Base-by-base conservation (phyloP, 2,329 filamentous ascomycete genomes). In the Penicillium sp. region DNA sequence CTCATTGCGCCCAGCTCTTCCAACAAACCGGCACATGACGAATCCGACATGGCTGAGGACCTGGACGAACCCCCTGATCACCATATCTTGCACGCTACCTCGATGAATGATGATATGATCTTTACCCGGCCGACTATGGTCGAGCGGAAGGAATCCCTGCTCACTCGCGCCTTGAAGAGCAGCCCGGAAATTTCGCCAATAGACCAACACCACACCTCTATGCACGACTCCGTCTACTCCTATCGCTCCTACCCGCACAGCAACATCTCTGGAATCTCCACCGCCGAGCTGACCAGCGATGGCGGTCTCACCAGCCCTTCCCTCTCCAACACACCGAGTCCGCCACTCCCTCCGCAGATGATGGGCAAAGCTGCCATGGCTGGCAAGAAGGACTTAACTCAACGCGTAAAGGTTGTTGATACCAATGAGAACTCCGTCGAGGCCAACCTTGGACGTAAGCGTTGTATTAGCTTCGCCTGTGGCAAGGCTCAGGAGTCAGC, bases 401-500 rank as follows among this genome's bases (percentile, higher is more conserved):
- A 62, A 11, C 70, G 70, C 49, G 64, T 65, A 37, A 61, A 65
- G 33, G 62, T 68, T 4, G 70, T 67, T 37, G 82, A 80, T 35
- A 54, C 67, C 37, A 68, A 68, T 55, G 85, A 89, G 68, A 79
- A 83, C 14, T 78, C 81, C 33, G 79, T 89, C 1, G 87, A 88
- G 69, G 84, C 82, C n/a, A 81, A 79, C 11, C 76, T 87, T 51
- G 88, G 87, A 49, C 89, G 90, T 68, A 96, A 93, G 78, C 86
- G 93, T 58, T 93, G 90, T 74, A 97, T 98, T 65, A 93, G 90
- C 58, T 98, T 98, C 73, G 92, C 91, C 33, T 98, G 93, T 72
- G 87, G 84, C 37, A 90, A 88, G 69, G 81, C 85, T 8, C 77
- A 79, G 46, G 68, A 76, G 10, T 68, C 73, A 63, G 76, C 75